phyloP scores from a whole-genome alignment of 805 yeast genomes.

The Wickerhamiella azyma region DNA sequence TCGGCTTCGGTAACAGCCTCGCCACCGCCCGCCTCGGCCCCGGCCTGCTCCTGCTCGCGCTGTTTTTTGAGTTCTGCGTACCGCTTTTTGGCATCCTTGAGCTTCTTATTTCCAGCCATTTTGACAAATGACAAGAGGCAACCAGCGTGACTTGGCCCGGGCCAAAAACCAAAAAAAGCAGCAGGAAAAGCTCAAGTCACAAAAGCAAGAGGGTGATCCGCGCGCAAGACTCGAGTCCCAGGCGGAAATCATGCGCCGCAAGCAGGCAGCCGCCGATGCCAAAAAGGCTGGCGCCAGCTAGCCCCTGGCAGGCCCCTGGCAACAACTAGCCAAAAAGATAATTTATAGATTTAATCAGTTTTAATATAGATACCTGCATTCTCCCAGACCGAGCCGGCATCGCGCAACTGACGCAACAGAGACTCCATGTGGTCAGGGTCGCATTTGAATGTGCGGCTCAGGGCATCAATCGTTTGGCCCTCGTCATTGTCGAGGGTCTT shows the following conservation, averaged over 20 bases:
- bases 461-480: background rate
- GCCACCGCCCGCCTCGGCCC: too few relatives aligned
- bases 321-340: too few relatives aligned
- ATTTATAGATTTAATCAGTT: too few relatives aligned
- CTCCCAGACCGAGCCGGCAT: constrained; percentile 1
- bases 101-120: constrained; percentile 24
- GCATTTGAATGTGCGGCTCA: constrained; percentile 9
- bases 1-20: too few relatives aligned
- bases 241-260: constrained; percentile 79
- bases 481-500: constrained; percentile 5
- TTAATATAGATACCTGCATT: background rate
- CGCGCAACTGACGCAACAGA: background rate
- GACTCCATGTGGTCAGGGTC: constrained; percentile 3
- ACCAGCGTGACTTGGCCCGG: constrained; percentile 90
- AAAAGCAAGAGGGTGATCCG: constrained; percentile 76
- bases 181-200: constrained; percentile 37
- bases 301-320: too few relatives aligned
- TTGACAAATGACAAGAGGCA: constrained; percentile 74
- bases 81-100: constrained; percentile 64
- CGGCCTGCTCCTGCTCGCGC: constrained; percentile 25
- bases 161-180: constrained; percentile 75
- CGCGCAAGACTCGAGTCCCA: constrained; percentile 73
- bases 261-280: constrained; percentile 61
- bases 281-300: constrained; percentile 18
- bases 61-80: constrained; percentile 55